Percentiles rank a stretch among this genome's conserved stretches.
Conservation (phyloP, 2,329 filamentous ascomycete species). For the Clonostachys byssicola region DNA sequence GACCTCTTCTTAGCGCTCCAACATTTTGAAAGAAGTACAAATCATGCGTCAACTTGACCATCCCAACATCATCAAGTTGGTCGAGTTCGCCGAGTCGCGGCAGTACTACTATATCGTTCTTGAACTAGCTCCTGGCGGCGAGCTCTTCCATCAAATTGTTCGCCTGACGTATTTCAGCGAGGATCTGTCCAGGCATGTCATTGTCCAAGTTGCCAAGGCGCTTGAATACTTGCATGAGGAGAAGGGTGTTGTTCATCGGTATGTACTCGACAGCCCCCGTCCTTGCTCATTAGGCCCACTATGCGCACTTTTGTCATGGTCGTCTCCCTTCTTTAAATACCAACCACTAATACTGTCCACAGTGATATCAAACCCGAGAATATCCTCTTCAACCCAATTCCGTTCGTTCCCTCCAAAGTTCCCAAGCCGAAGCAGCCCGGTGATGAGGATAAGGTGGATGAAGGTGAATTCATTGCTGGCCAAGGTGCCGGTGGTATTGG, state of each 20-base stretch:
- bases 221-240: conserved; percentile 93
- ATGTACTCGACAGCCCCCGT: conserved; percentile 26
- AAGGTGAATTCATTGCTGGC: conserved; percentile 85
- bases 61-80: conserved; percentile 89
- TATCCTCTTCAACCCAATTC: conserved; percentile 84
- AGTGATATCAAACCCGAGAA: conserved; percentile 99
- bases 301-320: conserved; percentile 9
- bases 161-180: conserved; percentile 98
- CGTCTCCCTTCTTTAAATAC: no score
- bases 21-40: conserved; percentile 96
- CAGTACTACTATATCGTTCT: conserved; percentile 98
- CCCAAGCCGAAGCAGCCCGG: conserved; percentile 80
- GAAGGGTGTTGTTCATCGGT: conserved; percentile 95
- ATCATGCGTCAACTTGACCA: conserved; percentile 98
- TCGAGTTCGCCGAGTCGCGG: conserved; percentile 88
- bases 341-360: conserved; percentile 4
- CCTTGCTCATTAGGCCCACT: conserved; percentile 4
- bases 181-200: conserved; percentile 89
- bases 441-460: conserved; percentile 95
- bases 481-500: conserved; percentile 87
- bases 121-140: conserved; percentile 90
- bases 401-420: conserved; percentile 73
- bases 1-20: conserved; percentile 68
- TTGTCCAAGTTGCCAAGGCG: conserved; percentile 90
- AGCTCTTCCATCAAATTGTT: conserved; percentile 98